These are phyloP conservation scores for Fraxinus xanthoxyloides DNA, from an alignment of 305 asterid species.

Conservation along the genomic window DNA sequence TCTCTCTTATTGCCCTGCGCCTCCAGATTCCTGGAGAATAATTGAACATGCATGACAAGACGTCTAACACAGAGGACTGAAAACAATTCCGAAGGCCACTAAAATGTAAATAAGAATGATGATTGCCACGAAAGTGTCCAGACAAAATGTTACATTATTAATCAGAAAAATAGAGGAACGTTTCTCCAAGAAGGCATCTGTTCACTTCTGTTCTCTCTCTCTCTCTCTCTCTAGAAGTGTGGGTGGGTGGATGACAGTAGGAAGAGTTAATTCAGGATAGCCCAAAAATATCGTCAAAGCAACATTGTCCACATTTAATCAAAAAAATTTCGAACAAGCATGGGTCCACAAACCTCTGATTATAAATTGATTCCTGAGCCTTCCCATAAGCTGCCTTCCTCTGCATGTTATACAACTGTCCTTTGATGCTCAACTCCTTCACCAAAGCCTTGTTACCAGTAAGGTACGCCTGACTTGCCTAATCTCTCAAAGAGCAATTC, in stretches of 20 bases:
- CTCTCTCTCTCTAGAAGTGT: background rate
- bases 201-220: no score
- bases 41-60: background rate
- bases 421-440: conserved; percentile 78
- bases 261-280: background rate
- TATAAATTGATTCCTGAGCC: conserved; percentile 75
- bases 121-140: background rate
- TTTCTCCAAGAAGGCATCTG: background rate
- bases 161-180: background rate
- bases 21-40: conserved; percentile 56
- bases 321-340: background rate
- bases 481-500: conserved; percentile 23
- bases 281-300: background rate
- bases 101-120: background rate
- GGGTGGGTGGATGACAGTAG: background rate
- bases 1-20: conserved; percentile 57
- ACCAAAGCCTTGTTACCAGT: conserved; percentile 86
- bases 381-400: conserved; percentile 82
- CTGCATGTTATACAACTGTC: conserved; percentile 79
- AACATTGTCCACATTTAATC: background rate
- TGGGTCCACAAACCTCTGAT: conserved; percentile 59
- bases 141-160: background rate
- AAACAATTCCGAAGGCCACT: background rate
- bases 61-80: background rate
- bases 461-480: conserved; percentile 90